phyloP scores from a whole-genome alignment of 1,284 basidiomycete species.

The Naganishia cerealis region DNA sequence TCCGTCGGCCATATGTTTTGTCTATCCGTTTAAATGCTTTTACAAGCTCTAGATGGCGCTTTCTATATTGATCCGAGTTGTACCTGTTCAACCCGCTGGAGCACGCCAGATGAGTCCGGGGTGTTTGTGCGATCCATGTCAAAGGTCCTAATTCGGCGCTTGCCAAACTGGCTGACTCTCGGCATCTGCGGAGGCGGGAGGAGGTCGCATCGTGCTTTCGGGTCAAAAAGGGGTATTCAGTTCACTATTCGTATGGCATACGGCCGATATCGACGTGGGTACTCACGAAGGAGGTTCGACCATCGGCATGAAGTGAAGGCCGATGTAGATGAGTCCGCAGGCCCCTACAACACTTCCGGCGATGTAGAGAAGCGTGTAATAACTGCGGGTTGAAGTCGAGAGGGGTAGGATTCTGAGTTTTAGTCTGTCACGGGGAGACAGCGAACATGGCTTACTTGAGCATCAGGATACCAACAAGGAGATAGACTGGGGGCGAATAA shows the following conservation, averaged over 20 bases:
- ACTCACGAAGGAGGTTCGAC: constrained; percentile 49
- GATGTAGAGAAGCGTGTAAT: constrained; percentile 52
- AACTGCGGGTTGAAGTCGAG: constrained; percentile 37
- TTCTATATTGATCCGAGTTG: too few species aligned
- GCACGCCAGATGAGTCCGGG: too few species aligned
- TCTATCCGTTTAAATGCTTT: background rate
- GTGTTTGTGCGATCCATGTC: too few species aligned
- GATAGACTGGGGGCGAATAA: constrained; percentile 45
- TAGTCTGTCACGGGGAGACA: background rate
- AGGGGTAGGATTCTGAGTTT: background rate
- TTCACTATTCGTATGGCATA: too few species aligned
- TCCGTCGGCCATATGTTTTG: background rate
- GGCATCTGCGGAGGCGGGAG: constrained; percentile 12
- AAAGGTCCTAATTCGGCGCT: constrained; percentile 2
- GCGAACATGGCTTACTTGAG: constrained; percentile 45
- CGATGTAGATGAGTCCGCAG: constrained; percentile 49
- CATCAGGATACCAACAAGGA: constrained; percentile 53
- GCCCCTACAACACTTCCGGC: constrained; percentile 49
- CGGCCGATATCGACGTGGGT: too few species aligned
- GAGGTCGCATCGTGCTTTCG: constrained; percentile 21
- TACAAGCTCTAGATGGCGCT: background rate
- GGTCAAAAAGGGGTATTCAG: too few species aligned
- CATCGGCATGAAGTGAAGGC: constrained; percentile 48
- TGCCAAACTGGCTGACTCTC: constrained; percentile 28
- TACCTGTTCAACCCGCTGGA: too few species aligned